Conservation (phyloP, 2,329 filamentous ascomycete genomes). For the Xylariaceae sp. region DNA sequence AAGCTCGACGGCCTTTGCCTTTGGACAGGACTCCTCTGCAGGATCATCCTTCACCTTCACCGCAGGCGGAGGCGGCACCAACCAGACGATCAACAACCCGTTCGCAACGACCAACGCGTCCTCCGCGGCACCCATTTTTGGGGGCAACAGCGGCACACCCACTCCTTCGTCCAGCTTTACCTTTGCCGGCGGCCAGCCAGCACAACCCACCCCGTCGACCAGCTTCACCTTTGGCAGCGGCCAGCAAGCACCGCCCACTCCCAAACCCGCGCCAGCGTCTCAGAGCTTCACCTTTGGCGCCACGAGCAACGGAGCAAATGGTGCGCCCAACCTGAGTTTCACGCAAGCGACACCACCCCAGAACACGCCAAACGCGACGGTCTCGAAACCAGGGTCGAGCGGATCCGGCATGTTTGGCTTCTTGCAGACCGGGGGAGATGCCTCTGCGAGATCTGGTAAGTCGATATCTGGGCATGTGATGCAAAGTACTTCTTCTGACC, state of each 20-base stretch:
- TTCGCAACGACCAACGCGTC: constrained; percentile 15
- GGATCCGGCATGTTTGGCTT: constrained; percentile 15
- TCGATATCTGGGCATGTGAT: constrained; percentile 1
- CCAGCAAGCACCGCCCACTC: constrained; percentile 18
- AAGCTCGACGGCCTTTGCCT: constrained; percentile 16
- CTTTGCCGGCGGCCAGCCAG: constrained; percentile 19
- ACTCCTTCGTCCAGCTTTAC: constrained; percentile 18
- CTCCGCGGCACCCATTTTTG: constrained; percentile 15
- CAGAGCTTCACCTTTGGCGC: constrained; percentile 18
- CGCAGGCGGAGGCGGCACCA: constrained; percentile 23
- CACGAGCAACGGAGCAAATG: constrained; percentile 19
- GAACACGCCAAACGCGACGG: too few relatives aligned
- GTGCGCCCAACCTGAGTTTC: constrained; percentile 30
- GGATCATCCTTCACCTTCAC: constrained; percentile 30
- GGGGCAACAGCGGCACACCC: constrained; percentile 10
- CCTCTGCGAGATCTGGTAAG: constrained; percentile 36
- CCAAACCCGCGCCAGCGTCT: constrained; percentile 13
- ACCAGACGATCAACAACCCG: constrained; percentile 28
- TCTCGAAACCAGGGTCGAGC: constrained; percentile 21
- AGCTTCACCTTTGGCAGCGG: constrained; percentile 15
- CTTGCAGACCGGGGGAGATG: constrained; percentile 26
- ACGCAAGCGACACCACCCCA: constrained; percentile 23
- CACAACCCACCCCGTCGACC: constrained; percentile 14
- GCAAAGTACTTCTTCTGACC: constrained; percentile 1
- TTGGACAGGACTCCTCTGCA: constrained; percentile 16